Conservation (phyloP, 108 stramenopile genomes). For the Nannochloropsis oceanica region DNA sequence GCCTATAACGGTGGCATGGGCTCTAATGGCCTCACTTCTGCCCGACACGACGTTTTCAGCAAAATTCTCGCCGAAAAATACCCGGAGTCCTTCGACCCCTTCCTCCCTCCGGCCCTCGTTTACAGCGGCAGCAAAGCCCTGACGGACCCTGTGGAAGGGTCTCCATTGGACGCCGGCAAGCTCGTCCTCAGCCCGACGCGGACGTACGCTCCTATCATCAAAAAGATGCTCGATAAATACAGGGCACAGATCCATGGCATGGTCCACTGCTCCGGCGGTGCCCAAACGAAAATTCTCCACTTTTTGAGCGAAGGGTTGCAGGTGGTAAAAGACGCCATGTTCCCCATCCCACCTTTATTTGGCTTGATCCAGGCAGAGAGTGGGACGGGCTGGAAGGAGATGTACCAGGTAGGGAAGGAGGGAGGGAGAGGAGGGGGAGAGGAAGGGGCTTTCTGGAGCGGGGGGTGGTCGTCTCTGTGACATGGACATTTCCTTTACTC, state of each 20-base stretch:
- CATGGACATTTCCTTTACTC: no score
- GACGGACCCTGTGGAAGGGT: neutral
- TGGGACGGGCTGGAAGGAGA: constrained; percentile 7
- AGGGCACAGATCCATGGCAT: neutral
- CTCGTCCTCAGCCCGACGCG: constrained; percentile 11
- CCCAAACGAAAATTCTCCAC: constrained; percentile 10
- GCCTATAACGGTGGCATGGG: constrained; percentile 20
- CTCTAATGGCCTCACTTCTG: constrained; percentile 12
- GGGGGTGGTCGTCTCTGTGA: neutral
- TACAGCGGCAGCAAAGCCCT: constrained; percentile 1
- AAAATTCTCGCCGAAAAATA: neutral
- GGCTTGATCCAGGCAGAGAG: neutral
- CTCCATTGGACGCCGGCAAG: constrained; percentile 6
- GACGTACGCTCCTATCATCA: constrained; percentile 10
- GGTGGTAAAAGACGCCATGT: constrained; percentile 6
- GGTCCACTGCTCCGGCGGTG: constrained; percentile 5
- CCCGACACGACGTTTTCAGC: constrained; percentile 15
- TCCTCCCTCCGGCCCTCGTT: neutral
- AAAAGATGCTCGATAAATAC: neutral
- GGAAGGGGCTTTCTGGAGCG: neutral
- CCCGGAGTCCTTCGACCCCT: constrained; percentile 12
- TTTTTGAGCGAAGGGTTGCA: neutral
- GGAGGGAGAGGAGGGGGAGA: neutral
- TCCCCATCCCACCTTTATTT: constrained; percentile 9
- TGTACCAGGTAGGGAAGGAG: neutral